Evolutionary conservation across 2,329 filamentous ascomycete species (phyloP).

Genomic region (Hypoxylon sp.): DNA sequence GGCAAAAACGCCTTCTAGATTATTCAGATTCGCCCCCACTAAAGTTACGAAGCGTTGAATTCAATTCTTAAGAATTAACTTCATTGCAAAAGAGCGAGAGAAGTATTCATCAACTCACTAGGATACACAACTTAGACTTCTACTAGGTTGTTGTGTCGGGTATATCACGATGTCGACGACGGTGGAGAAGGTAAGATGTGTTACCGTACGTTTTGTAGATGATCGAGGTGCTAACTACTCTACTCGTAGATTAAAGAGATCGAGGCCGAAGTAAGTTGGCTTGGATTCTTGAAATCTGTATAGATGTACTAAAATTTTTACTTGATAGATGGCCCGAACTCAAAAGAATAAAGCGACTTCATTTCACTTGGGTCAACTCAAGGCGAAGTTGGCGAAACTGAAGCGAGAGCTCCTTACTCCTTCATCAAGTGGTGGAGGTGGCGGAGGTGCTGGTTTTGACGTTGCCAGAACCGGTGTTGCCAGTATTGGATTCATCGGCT

Average conservation of each 20-base stretch:
- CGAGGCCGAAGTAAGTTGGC: slow-evolving; percentile 84
- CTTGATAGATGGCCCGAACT: slow-evolving; percentile 86
- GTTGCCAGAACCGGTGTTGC: slow-evolving; percentile 98
- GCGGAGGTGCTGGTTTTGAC: slow-evolving; percentile 91
- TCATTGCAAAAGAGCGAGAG: slow-evolving; percentile 19
- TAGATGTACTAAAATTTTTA: slow-evolving; percentile 41
- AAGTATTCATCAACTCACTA: slow-evolving; percentile 1
- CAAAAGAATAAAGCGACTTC: slow-evolving; percentile 98
- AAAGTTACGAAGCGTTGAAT: slow-evolving; percentile 22
- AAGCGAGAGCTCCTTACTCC: slow-evolving; percentile 96
- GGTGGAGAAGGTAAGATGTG: slow-evolving; percentile 88
- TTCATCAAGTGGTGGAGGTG: slow-evolving; percentile 82
- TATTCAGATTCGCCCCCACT: slow-evolving; percentile 46
- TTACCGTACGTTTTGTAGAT: slow-evolving; percentile 38
- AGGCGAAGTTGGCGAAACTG: slow-evolving; percentile 97
- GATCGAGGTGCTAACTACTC: slow-evolving; percentile 53
- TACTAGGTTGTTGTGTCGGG: slow-evolving; percentile 22
- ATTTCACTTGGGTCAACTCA: slow-evolving; percentile 94
- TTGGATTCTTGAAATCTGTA: slow-evolving; percentile 18
- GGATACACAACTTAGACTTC: neutral
- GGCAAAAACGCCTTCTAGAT: slow-evolving; percentile 44
- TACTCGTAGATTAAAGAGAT: slow-evolving; percentile 88
- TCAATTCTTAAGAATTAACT: slow-evolving; percentile 26
- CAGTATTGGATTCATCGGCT: slow-evolving; percentile 97
- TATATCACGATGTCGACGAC: slow-evolving; percentile 88